These are phyloP conservation scores for Huntiella omanensis DNA, from an alignment of 2,329 filamentous ascomycete genomes.

Conservation along the genomic window DNA sequence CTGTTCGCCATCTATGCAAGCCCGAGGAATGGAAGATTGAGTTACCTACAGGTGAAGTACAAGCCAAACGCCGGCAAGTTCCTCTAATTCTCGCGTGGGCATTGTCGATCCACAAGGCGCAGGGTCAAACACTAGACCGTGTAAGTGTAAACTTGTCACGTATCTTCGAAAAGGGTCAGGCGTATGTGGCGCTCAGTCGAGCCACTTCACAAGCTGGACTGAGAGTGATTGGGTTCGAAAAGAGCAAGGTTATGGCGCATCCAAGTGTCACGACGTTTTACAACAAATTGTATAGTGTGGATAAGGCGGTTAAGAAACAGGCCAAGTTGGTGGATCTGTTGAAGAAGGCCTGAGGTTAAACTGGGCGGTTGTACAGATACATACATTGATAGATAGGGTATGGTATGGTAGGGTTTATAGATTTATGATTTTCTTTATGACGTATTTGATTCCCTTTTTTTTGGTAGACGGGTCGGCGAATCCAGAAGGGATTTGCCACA, in stretches of 20 bases:
- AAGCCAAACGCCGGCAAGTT: conserved; percentile 65
- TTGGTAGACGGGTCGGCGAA: too few species aligned
- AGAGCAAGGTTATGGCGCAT: conserved; percentile 85
- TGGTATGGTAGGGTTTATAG: too few species aligned
- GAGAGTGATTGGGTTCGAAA: conserved; percentile 76
- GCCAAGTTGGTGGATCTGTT: conserved; percentile 8
- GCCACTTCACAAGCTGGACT: conserved; percentile 75
- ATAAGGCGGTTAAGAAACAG: conserved; percentile 24
- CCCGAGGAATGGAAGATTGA: conserved; percentile 94
- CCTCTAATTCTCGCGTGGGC: conserved; percentile 94
- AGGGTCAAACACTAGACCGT: conserved; percentile 81
- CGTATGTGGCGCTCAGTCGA: conserved; percentile 88
- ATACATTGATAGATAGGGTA: too few species aligned
- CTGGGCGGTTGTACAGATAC: too few species aligned
- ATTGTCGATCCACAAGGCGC: conserved; percentile 91
- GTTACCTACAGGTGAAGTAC: conserved; percentile 82
- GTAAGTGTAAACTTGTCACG: conserved; percentile 86
- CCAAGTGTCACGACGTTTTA: conserved; percentile 76
- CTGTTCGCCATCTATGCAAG: conserved; percentile 24
- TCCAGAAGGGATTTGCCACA: too few species aligned
- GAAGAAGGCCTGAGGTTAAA: neutral
- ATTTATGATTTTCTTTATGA: too few species aligned
- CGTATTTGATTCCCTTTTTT: too few species aligned
- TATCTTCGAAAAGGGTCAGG: conserved; percentile 94
- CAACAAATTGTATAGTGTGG: conserved; percentile 56